These are phyloP conservation scores for Dioscorea zingiberensis DNA, from an alignment of 106 monocot genomes.

Conservation along the genomic window DNA sequence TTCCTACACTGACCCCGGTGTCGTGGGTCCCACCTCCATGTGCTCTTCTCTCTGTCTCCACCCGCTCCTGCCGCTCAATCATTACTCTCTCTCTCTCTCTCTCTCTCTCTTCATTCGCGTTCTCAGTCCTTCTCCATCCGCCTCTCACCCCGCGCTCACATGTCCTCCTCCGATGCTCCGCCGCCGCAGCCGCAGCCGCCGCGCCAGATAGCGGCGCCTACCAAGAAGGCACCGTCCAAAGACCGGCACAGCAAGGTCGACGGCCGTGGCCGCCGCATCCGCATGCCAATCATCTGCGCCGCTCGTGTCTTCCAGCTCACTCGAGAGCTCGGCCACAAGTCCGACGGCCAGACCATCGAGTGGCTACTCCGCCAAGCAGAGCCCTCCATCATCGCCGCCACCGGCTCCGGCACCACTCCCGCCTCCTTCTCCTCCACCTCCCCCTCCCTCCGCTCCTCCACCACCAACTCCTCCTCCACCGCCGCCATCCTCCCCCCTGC, in stretches of 20 bases:
- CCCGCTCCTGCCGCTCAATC: constrained; percentile 62
- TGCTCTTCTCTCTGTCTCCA: constrained; percentile 55
- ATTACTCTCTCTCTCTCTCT: constrained; percentile 21
- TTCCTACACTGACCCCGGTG: background rate
- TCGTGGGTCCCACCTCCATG: constrained; percentile 44
- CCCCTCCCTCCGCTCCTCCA: constrained; percentile 4
- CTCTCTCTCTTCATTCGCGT: too few species aligned
- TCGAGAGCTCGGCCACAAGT: constrained; percentile 84
- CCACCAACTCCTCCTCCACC: constrained; percentile 1
- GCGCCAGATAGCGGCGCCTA: constrained; percentile 2
- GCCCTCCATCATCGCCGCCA: constrained; percentile 73
- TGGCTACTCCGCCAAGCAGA: constrained; percentile 72
- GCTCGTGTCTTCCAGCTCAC: constrained; percentile 83
- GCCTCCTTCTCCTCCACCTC: constrained; percentile 44
- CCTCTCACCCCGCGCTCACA: constrained; percentile 6
- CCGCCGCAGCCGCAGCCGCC: too few species aligned
- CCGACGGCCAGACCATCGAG: constrained; percentile 89
- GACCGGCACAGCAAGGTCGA: constrained; percentile 89
- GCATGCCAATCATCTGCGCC: constrained; percentile 88
- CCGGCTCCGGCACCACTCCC: constrained; percentile 71
- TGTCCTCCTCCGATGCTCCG: constrained; percentile 23
- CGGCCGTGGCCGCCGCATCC: constrained; percentile 72
- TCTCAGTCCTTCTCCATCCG: background rate
- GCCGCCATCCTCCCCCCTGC: too few species aligned
- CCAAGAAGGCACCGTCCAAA: constrained; percentile 60